A percentile compares a stretch with the other conserved stretches of the same genome.
phyloP scores from a whole-genome alignment of 2,329 filamentous ascomycete genomes.

The Juglanconis oblonga region DNA sequence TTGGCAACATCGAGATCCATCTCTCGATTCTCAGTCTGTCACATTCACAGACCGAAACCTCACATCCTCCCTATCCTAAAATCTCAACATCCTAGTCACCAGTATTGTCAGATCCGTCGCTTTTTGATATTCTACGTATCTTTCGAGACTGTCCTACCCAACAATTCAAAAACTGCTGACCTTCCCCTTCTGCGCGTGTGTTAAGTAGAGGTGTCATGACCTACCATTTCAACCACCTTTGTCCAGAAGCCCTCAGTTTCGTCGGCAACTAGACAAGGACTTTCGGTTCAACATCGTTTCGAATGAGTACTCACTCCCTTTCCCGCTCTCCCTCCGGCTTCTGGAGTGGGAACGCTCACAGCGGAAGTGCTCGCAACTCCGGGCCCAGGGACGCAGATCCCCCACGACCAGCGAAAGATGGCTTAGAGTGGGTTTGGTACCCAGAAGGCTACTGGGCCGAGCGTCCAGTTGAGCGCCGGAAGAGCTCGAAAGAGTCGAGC shows the following conservation, averaged over 20 bases:
- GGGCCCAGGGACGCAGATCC: slow-evolving; percentile 40
- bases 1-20: background rate
- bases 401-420: slow-evolving; percentile 51
- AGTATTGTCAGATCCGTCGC: background rate
- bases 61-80: background rate
- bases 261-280: background rate
- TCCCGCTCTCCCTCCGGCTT: slow-evolving; percentile 6
- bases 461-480: slow-evolving; percentile 27
- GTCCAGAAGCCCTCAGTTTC: background rate
- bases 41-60: background rate
- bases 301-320: slow-evolving; percentile 18
- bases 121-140: background rate
- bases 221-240: background rate
- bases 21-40: background rate
- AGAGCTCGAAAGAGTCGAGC: background rate
- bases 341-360: background rate
- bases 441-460: slow-evolving; percentile 63
- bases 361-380: slow-evolving; percentile 7
- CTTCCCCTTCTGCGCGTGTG: background rate
- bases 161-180: background rate
- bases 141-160: background rate
- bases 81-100: background rate
- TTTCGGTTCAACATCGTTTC: too few species aligned
- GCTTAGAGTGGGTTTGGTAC: slow-evolving; percentile 62
- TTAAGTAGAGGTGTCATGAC: background rate